Conservation (phyloP, 495 filamentous ascomycete genomes). For the Xanthoparmelia taractica region DNA sequence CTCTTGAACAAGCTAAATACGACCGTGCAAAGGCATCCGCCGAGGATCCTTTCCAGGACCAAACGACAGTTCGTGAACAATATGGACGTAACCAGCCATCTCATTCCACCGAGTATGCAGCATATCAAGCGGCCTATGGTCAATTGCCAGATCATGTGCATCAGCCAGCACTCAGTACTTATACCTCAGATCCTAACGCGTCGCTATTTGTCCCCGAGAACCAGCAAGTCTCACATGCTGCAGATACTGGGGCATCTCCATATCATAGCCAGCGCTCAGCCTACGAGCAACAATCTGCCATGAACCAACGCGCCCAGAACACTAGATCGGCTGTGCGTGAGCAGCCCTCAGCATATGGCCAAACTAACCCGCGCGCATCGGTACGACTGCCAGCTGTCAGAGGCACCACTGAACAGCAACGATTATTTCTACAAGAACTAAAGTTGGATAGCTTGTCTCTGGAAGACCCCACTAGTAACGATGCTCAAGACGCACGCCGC, state of each 20-base stretch:
- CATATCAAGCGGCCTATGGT: neutral
- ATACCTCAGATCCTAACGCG: neutral
- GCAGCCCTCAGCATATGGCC: neutral
- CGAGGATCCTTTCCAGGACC: constrained; percentile 1
- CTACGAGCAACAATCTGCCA: neutral
- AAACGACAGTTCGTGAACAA: neutral
- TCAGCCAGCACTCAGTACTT: neutral
- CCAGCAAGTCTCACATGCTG: neutral
- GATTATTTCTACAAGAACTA: neutral
- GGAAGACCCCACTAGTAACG: neutral
- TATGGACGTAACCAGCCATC: neutral
- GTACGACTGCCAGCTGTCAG: constrained; percentile 4
- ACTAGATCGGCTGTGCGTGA: neutral
- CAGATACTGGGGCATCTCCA: neutral
- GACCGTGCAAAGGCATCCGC: neutral
- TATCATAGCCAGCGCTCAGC: neutral
- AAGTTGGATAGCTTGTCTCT: neutral
- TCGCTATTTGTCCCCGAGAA: neutral
- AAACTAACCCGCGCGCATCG: neutral
- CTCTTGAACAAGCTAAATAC: neutral
- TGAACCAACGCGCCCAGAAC: neutral
- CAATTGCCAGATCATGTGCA: neutral
- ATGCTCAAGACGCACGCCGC: neutral
- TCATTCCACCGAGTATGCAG: neutral
- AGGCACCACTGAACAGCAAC: neutral